Evolutionary conservation across 2,329 filamentous ascomycete species (phyloP).

Genomic region (Aspergillus udagawae): DNA sequence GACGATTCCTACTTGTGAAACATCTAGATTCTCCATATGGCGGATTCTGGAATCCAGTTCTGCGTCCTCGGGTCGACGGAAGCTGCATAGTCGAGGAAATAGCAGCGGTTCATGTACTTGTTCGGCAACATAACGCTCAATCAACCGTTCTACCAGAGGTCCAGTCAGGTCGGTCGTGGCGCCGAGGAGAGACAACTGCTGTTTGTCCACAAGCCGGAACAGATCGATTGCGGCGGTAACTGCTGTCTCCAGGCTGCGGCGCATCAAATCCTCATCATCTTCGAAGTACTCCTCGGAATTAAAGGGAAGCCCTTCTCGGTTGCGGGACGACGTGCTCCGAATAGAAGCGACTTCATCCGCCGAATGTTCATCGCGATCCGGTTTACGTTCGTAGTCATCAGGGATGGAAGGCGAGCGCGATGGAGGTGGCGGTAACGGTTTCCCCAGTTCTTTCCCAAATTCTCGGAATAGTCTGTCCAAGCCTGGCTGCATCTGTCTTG

Average conservation of each 20-base stretch:
- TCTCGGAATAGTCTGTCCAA: constrained; percentile 86
- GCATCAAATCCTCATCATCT: constrained; percentile 88
- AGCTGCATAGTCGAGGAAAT: constrained; percentile 74
- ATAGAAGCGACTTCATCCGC: constrained; percentile 35
- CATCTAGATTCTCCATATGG: constrained; percentile 90
- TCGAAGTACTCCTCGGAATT: constrained; percentile 70
- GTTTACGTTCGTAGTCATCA: constrained; percentile 51
- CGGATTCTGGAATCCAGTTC: constrained; percentile 86
- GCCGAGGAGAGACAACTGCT: constrained; percentile 85
- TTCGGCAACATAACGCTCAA: constrained; percentile 90
- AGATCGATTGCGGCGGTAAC: constrained; percentile 92
- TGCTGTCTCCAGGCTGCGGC: constrained; percentile 82
- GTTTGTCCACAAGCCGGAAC: constrained; percentile 93
- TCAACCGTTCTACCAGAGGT: constrained; percentile 84
- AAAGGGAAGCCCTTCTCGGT: constrained; percentile 42
- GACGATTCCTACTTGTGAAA: constrained; percentile 89
- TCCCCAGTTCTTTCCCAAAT: constrained; percentile 80
- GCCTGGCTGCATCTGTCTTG: constrained; percentile 89
- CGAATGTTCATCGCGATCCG: constrained; percentile 32
- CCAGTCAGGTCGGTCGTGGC: constrained; percentile 92
- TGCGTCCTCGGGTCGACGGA: constrained; percentile 76
- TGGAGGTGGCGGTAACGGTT: constrained; percentile 72
- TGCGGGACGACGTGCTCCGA: constrained; percentile 31
- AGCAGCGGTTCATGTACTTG: constrained; percentile 81
- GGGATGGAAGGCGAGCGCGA: constrained; percentile 48